A percentile compares a stretch with the other conserved stretches of the same genome.
These are phyloP conservation scores for Ganoderma lingzhi DNA, from an alignment of 1,284 basidiomycete species.

Conservation along the genomic window DNA sequence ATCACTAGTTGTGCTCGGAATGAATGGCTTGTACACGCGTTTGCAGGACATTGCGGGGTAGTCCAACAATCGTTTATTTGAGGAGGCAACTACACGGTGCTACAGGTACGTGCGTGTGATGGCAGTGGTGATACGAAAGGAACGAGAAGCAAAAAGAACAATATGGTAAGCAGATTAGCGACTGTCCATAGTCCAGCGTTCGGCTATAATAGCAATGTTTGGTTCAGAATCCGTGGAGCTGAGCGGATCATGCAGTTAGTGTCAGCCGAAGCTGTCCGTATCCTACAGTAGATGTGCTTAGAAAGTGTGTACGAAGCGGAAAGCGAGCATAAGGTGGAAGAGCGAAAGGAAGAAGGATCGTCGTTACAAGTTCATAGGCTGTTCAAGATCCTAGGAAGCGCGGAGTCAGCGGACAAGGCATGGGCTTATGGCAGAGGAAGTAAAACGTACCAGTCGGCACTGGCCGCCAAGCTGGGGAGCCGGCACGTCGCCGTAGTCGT, in stretches of 20 bases:
- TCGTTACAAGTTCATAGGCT: slow-evolving; percentile 10
- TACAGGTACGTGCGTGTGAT: background rate
- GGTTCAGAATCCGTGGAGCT: background rate
- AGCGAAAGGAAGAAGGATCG: background rate
- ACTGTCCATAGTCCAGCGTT: background rate
- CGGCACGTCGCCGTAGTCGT: slow-evolving; percentile 6
- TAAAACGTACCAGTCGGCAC: slow-evolving; percentile 15
- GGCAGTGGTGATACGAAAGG: background rate
- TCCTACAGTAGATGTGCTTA: background rate
- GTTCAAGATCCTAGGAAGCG: slow-evolving; percentile 7
- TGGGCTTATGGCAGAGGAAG: background rate
- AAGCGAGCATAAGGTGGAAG: background rate
- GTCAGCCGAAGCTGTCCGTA: background rate
- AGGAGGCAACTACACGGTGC: background rate
- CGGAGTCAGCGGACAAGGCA: background rate
- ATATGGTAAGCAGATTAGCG: background rate
- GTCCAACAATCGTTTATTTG: background rate
- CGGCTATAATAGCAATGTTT: background rate
- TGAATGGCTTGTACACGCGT: too few relatives aligned
- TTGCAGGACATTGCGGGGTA: background rate
- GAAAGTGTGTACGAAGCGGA: background rate
- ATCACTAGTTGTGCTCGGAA: background rate
- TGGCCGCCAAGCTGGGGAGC: slow-evolving; percentile 14
- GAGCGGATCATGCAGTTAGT: background rate
- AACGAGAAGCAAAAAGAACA: too few relatives aligned